Evolutionary conservation across 768 basidiomycete species (phyloP).

Genomic region (Terana coerulea): DNA sequence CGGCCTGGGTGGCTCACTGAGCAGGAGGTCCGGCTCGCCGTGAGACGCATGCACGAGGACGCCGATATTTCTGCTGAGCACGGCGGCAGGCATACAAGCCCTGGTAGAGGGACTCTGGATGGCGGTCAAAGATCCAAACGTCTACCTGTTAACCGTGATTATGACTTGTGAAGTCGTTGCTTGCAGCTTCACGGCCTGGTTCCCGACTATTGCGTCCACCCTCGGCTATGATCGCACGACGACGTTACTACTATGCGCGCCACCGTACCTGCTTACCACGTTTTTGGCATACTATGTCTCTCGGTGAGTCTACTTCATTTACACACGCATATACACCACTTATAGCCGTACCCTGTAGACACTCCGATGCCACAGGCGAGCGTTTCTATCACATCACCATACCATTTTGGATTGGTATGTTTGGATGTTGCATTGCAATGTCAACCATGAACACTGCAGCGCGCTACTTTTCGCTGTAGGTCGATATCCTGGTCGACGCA

Average conservation of each 20-base stretch:
- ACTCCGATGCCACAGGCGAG: conserved; percentile 72
- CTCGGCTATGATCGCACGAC: conserved; percentile 60
- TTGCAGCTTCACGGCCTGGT: conserved; percentile 74
- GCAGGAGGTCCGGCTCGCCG: conserved; percentile 52
- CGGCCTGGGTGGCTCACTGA: conserved; percentile 50
- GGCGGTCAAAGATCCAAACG: conserved; percentile 73
- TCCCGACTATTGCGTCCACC: conserved; percentile 72
- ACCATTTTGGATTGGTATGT: conserved; percentile 52
- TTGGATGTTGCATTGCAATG: conserved; percentile 65
- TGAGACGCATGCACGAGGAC: conserved; percentile 61
- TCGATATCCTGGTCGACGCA: neutral
- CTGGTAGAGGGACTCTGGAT: conserved; percentile 44
- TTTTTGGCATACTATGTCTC: conserved; percentile 49
- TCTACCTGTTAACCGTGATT: conserved; percentile 73
- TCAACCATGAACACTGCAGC: conserved; percentile 57
- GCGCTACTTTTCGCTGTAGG: conserved; percentile 66
- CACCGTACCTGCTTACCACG: conserved; percentile 66
- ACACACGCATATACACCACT: neutral
- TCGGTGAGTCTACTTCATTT: conserved; percentile 31
- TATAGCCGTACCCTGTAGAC: conserved; percentile 36
- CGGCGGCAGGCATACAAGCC: conserved; percentile 17
- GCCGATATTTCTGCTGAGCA: conserved; percentile 45
- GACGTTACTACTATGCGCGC: conserved; percentile 71
- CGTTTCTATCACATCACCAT: conserved; percentile 62
- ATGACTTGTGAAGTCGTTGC: conserved; percentile 52